Evolutionary conservation across 106 monocot genomes (phyloP).

Genomic region (Platanthera zijinensis): DNA sequence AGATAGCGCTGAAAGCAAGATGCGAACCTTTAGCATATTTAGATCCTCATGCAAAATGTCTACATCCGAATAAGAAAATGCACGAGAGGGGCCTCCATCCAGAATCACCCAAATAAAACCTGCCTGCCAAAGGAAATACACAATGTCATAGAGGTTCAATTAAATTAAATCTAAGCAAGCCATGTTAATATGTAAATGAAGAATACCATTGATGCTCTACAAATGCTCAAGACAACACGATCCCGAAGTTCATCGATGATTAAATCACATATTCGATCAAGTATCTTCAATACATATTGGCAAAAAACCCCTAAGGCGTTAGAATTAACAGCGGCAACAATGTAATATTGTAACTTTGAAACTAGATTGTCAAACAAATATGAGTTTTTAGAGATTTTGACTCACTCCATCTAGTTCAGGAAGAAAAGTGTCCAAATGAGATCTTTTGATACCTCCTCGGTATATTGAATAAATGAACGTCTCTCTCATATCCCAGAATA

Average conservation of each 20-base stretch:
- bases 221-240: conserved; percentile 57
- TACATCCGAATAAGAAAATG: conserved; percentile 47
- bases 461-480: conserved; percentile 65
- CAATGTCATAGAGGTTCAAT: neutral
- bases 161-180: conserved; percentile 1
- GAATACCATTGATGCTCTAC: conserved; percentile 56
- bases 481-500: conserved; percentile 69
- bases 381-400: neutral
- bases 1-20: neutral
- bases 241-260: conserved; percentile 59
- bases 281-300: conserved; percentile 28
- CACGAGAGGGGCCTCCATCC: conserved; percentile 78
- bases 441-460: conserved; percentile 33
- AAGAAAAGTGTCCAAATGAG: conserved; percentile 42
- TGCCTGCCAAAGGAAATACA: conserved; percentile 33
- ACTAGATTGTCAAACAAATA: neutral
- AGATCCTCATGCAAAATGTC: conserved; percentile 66
- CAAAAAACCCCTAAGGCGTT: neutral
- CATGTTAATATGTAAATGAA: neutral
- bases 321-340: neutral
- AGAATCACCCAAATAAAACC: conserved; percentile 55
- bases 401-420: conserved; percentile 63
- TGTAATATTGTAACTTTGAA: neutral
- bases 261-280: conserved; percentile 57
- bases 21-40: conserved; percentile 51